Percentiles rank a stretch among this genome's conserved stretches.
Evolutionary conservation across 2,329 filamentous ascomycete genomes (phyloP).

Genomic region (Sphaerulina populicola): DNA sequence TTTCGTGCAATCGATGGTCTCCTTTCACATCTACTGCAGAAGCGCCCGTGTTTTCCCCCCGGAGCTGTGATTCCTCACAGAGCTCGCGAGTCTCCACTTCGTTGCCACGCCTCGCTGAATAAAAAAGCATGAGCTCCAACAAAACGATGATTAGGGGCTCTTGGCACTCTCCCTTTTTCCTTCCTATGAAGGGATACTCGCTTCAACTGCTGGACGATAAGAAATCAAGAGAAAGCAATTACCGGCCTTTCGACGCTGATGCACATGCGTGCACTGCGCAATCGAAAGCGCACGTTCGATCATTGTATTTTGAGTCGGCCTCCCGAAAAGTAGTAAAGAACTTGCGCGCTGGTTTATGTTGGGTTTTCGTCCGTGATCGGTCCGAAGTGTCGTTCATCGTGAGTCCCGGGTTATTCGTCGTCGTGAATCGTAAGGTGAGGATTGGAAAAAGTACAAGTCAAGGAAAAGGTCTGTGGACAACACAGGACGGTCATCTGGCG

Average conservation of each 20-base stretch:
- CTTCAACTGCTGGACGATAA: slow-evolving; percentile 1
- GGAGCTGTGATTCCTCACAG: slow-evolving; percentile 2
- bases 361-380: slow-evolving; percentile 18
- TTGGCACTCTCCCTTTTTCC: neutral
- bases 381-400: slow-evolving; percentile 18
- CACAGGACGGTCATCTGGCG: slow-evolving; percentile 14
- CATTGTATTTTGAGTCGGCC: neutral
- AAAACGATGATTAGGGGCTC: neutral
- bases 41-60: neutral
- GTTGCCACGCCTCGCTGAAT: neutral
- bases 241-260: neutral
- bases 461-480: slow-evolving; percentile 12
- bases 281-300: neutral
- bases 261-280: too few relatives aligned
- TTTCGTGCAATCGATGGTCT: neutral
- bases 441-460: slow-evolving; percentile 8
- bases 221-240: slow-evolving; percentile 6
- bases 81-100: neutral
- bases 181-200: neutral
- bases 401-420: slow-evolving; percentile 25
- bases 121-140: neutral
- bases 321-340: slow-evolving; percentile 13
- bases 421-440: slow-evolving; percentile 29
- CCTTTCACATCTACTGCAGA: slow-evolving; percentile 3
- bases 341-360: slow-evolving; percentile 19